Evolutionary conservation across 352 stramenopile genomes (phyloP).

Genomic region (Nothophytophthora sp.): DNA sequence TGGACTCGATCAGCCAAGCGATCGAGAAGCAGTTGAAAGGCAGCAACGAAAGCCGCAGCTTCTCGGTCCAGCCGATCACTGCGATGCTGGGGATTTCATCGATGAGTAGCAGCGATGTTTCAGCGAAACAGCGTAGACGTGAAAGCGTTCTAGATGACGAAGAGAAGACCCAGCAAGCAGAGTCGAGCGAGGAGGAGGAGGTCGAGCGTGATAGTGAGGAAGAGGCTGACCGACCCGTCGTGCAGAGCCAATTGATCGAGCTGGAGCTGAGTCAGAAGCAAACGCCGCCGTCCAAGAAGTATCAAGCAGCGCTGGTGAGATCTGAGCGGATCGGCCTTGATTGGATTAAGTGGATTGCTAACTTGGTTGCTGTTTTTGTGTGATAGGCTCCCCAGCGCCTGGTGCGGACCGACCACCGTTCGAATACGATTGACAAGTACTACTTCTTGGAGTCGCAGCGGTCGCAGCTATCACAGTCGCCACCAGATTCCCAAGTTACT

Average conservation of each 20-base stretch:
- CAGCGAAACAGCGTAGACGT: conserved; percentile 20
- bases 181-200: conserved; percentile 22
- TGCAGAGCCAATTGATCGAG: conserved; percentile 45
- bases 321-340: no score
- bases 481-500: conserved; percentile 11
- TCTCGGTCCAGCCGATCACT: conserved; percentile 89
- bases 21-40: conserved; percentile 81
- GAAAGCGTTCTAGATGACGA: conserved; percentile 37
- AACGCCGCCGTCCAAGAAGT: conserved; percentile 64
- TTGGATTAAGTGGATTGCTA: neutral
- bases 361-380: neutral
- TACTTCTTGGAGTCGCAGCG: conserved; percentile 79
- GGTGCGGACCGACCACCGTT: conserved; percentile 81
- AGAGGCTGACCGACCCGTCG: conserved; percentile 19
- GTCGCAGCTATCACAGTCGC: conserved; percentile 43
- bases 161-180: conserved; percentile 21
- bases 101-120: conserved; percentile 12
- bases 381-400: conserved; percentile 74
- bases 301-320: conserved; percentile 60
- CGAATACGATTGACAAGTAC: conserved; percentile 89
- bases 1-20: conserved; percentile 79
- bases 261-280: conserved; percentile 60
- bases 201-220: conserved; percentile 41
- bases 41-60: conserved; percentile 90
- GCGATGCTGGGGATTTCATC: conserved; percentile 48